Percentiles rank a stretch among this genome's conserved stretches.
Conservation (phyloP, 345 rosid genomes). For the Lepidium didymum region DNA sequence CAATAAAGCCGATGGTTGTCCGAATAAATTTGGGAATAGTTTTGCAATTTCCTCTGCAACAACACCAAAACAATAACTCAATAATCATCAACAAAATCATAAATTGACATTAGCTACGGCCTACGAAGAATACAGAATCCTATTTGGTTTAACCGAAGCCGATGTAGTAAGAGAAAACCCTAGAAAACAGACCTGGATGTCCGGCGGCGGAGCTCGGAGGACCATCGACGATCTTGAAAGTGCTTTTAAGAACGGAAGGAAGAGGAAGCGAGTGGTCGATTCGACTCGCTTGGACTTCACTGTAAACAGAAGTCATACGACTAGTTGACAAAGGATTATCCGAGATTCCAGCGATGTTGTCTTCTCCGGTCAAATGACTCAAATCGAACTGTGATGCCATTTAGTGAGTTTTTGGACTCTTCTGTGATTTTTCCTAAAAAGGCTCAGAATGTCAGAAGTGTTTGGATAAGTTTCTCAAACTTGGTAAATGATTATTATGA, state of each 20-base stretch:
- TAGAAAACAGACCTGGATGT: slow-evolving; percentile 47
- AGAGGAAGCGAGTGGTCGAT: slow-evolving; percentile 70
- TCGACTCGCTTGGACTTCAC: slow-evolving; percentile 80
- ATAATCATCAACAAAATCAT: background rate
- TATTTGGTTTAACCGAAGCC: background rate
- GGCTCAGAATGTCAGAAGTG: slow-evolving; percentile 3
- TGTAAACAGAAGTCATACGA: slow-evolving; percentile 59
- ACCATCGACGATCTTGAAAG: slow-evolving; percentile 73
- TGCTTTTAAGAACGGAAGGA: slow-evolving; percentile 66
- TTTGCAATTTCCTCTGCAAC: slow-evolving; percentile 71
- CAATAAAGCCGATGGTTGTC: slow-evolving; percentile 77
- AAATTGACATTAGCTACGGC: background rate
- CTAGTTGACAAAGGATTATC: slow-evolving; percentile 15
- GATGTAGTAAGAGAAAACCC: background rate
- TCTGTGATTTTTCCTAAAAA: background rate
- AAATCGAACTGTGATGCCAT: slow-evolving; percentile 5
- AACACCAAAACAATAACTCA: background rate
- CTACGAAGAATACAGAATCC: background rate
- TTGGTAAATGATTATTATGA: background rate
- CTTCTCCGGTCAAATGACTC: slow-evolving; percentile 9
- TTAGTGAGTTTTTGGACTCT: background rate
- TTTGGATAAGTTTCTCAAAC: slow-evolving; percentile 18
- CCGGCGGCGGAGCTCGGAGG: slow-evolving; percentile 89
- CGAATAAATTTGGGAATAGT: slow-evolving; percentile 70
- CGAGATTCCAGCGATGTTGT: slow-evolving; percentile 24